A percentile compares a stretch with the other conserved stretches of the same genome.
Conservation (phyloP, 108 stramenopile species). For the Seminavis robusta region DNA sequence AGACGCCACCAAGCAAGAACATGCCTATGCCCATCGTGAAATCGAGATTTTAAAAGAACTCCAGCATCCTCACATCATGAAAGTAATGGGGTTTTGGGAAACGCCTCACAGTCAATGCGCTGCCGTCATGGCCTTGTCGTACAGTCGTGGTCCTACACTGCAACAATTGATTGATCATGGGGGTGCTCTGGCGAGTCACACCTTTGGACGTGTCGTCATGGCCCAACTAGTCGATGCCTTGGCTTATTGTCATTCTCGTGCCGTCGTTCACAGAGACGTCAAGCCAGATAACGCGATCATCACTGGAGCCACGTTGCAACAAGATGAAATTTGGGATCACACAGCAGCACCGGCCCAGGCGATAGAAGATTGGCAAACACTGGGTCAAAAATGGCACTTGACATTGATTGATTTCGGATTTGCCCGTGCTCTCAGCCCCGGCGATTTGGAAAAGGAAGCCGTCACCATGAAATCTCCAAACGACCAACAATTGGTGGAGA, state of each 20-base stretch:
- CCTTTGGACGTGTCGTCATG: slow-evolving; percentile 48
- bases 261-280: slow-evolving; percentile 76
- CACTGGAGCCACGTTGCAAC: not conserved
- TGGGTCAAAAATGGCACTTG: slow-evolving; percentile 40
- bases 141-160: slow-evolving; percentile 47
- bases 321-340: slow-evolving; percentile 9
- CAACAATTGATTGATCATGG: slow-evolving; percentile 43
- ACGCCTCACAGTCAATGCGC: not conserved
- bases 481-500: no score
- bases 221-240: slow-evolving; percentile 58
- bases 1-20: slow-evolving; percentile 6
- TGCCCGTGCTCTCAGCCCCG: slow-evolving; percentile 51
- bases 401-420: slow-evolving; percentile 82
- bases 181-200: slow-evolving; percentile 50
- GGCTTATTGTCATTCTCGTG: slow-evolving; percentile 62
- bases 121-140: slow-evolving; percentile 23
- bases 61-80: slow-evolving; percentile 62
- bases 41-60: slow-evolving; percentile 46
- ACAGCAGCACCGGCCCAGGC: no score
- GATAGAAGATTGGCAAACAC: slow-evolving; percentile 9
- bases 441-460: slow-evolving; percentile 31
- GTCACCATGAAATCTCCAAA: not conserved
- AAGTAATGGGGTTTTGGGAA: slow-evolving; percentile 38
- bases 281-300: slow-evolving; percentile 60
- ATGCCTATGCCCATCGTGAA: slow-evolving; percentile 36